These are phyloP conservation scores for Platanthera zijinensis DNA, from an alignment of 106 monocot genomes.

Conservation along the genomic window DNA sequence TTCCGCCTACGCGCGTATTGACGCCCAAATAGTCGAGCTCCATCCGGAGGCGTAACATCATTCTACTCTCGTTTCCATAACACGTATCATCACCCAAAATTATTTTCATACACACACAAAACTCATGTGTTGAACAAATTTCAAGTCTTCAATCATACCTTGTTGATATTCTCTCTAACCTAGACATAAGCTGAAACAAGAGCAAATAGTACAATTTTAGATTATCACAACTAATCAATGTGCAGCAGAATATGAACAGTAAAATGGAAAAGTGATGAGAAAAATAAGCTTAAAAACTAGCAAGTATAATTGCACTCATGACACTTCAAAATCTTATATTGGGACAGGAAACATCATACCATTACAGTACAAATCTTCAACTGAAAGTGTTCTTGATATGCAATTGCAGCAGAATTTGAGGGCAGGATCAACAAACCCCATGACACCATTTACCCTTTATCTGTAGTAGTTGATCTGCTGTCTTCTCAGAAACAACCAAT, in stretches of 20 bases:
- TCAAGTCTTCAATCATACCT: background rate
- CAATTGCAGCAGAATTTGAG: background rate
- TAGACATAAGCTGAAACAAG: background rate
- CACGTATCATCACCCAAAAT: background rate
- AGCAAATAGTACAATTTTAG: background rate
- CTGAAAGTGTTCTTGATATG: background rate
- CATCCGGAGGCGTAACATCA: no score
- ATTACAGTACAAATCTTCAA: background rate
- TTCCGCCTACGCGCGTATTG: no score
- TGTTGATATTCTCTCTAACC: background rate
- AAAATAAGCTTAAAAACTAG: no score
- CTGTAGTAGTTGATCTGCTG: background rate
- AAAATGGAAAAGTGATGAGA: background rate
- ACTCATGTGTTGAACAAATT: background rate
- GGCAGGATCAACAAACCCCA: background rate
- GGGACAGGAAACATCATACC: background rate
- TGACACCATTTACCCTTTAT: background rate
- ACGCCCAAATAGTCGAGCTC: no score
- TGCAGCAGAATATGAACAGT: background rate
- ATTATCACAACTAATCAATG: background rate
- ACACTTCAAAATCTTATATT: background rate
- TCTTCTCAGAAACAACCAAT: background rate
- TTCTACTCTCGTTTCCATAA: no score
- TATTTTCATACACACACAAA: background rate
- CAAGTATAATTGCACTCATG: no score